Evolutionary conservation across 108 stramenopile species (phyloP).

Genomic region (Cyclotella cryptica): DNA sequence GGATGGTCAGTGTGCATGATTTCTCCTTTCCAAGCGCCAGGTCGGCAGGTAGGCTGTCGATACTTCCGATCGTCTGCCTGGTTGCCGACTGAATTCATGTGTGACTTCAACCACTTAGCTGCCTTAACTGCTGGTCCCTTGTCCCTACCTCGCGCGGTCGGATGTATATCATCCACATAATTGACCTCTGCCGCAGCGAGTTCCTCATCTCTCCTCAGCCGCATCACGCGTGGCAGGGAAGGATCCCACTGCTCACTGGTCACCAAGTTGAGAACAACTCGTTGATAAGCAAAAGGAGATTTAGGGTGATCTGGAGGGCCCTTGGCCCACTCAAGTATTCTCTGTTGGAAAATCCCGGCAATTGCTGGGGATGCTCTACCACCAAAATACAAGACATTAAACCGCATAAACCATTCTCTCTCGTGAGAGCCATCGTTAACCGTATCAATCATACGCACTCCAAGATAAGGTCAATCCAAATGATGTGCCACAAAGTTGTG

Average conservation of each 20-base stretch:
- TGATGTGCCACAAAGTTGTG: too few species aligned
- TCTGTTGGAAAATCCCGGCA: background rate
- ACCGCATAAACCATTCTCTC: background rate
- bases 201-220: background rate
- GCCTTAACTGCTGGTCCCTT: background rate
- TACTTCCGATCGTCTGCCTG: too few species aligned
- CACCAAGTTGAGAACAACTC: constrained; percentile 11
- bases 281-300: constrained; percentile 8
- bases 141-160: background rate
- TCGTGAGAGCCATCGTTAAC: constrained; percentile 1
- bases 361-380: constrained; percentile 13
- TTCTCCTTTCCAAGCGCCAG: too few species aligned
- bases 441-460: too few species aligned
- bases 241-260: background rate
- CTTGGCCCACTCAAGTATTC: constrained; percentile 6
- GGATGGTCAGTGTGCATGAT: too few species aligned
- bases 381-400: constrained; percentile 14
- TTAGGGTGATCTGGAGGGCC: background rate
- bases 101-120: too few species aligned
- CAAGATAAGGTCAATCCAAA: too few species aligned
- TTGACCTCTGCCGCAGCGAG: background rate
- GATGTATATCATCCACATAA: too few species aligned
- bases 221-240: background rate
- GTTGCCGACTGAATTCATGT: too few species aligned
- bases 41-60: too few species aligned